Evolutionary conservation across 352 stramenopile genomes (phyloP).

Genomic region (Globisporangium recalcitrans): DNA sequence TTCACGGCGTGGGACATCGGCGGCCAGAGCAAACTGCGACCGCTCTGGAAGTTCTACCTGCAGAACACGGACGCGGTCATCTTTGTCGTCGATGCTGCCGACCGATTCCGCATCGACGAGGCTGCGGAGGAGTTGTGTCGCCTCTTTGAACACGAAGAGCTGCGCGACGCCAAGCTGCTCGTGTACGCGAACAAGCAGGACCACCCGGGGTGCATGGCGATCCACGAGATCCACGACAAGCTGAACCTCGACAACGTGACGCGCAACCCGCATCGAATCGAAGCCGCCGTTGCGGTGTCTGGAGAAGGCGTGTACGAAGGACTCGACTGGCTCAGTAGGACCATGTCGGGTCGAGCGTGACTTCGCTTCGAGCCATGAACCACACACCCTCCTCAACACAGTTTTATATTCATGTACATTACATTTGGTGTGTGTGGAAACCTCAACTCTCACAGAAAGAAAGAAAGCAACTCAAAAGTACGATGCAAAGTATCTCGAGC

Average conservation of each 20-base stretch:
- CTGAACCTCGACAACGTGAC: slow-evolving; percentile 29
- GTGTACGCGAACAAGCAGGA: slow-evolving; percentile 49
- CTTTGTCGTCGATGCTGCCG: slow-evolving; percentile 74
- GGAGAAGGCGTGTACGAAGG: slow-evolving; percentile 41
- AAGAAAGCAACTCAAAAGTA: too few relatives aligned
- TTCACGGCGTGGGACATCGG: slow-evolving; percentile 84
- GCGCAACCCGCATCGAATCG: slow-evolving; percentile 28
- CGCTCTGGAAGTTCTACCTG: slow-evolving; percentile 76
- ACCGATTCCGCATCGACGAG: slow-evolving; percentile 44
- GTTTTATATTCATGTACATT: too few relatives aligned
- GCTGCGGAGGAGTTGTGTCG: slow-evolving; percentile 33
- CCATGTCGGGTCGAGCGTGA: too few relatives aligned
- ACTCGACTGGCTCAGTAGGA: slow-evolving; percentile 39
- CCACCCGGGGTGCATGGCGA: slow-evolving; percentile 22
- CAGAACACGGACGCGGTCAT: slow-evolving; percentile 63
- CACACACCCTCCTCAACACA: too few relatives aligned
- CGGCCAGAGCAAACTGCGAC: slow-evolving; percentile 60
- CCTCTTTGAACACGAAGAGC: slow-evolving; percentile 36
- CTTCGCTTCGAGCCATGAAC: too few relatives aligned
- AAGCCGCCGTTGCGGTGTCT: slow-evolving; percentile 24
- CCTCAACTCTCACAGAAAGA: too few relatives aligned
- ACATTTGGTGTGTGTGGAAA: too few relatives aligned
- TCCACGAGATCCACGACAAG: slow-evolving; percentile 25
- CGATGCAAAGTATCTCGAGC: too few relatives aligned
- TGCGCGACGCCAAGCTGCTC: slow-evolving; percentile 32